Conservation (phyloP, 1,139 yeast species). For the Yamadazyma sp. region DNA sequence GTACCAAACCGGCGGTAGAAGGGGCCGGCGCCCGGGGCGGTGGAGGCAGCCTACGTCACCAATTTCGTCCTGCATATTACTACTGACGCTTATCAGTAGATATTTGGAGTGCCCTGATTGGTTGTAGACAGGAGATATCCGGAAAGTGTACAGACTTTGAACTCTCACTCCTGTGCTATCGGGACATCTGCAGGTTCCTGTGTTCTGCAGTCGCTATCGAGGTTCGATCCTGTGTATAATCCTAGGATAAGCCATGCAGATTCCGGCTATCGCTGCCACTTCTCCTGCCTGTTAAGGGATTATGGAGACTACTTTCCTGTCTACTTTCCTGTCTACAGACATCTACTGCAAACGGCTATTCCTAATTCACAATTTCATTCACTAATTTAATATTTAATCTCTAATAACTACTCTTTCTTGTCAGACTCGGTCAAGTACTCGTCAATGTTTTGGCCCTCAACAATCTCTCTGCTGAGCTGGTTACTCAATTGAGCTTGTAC, state of each 20-base stretch:
- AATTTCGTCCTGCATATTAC: background rate
- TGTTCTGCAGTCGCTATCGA: too few species aligned
- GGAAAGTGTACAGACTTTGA: too few species aligned
- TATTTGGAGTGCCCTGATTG: too few species aligned
- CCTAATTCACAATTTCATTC: background rate
- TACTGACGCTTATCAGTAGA: background rate
- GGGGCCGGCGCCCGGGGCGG: too few species aligned
- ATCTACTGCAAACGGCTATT: too few species aligned
- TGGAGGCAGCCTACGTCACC: background rate
- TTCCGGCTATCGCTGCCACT: too few species aligned
- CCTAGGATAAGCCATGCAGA: background rate
- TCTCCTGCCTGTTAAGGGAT: too few species aligned
- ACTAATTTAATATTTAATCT: background rate
- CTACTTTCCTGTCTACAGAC: too few species aligned
- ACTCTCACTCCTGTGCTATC: background rate
- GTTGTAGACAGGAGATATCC: background rate
- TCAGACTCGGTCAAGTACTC: constrained; percentile 18
- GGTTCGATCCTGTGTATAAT: background rate
- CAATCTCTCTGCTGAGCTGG: constrained; percentile 15
- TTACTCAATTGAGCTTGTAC: constrained; percentile 31
- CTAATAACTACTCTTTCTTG: constrained; percentile 15
- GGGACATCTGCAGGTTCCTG: background rate
- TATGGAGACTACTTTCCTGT: too few species aligned
- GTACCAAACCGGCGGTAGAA: too few species aligned
- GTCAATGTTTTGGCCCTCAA: constrained; percentile 34